Percentiles rank a stretch among this genome's conserved stretches.
phyloP scores from a whole-genome alignment of 108 stramenopile genomes.

The Fistulifera solaris region DNA sequence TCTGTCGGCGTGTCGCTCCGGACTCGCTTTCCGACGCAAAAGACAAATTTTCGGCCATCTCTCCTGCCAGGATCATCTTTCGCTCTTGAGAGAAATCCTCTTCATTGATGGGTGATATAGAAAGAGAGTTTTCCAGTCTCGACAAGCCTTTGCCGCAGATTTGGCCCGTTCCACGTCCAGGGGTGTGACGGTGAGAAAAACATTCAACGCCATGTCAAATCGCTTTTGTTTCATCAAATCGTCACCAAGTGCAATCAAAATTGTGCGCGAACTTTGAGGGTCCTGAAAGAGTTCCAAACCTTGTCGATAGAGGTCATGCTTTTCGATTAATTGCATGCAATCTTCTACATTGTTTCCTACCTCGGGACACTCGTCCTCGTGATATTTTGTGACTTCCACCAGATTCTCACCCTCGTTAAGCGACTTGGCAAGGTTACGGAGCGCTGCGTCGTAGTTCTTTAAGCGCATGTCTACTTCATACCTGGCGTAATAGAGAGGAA shows the following conservation, averaged over 20 bases:
- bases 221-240: slow-evolving; percentile 37
- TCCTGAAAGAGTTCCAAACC: slow-evolving; percentile 56
- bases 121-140: slow-evolving; percentile 73
- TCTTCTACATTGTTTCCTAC: slow-evolving; percentile 34
- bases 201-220: slow-evolving; percentile 41
- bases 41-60: slow-evolving; percentile 6
- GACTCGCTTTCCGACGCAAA: background rate
- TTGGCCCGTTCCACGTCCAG: slow-evolving; percentile 53
- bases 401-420: slow-evolving; percentile 14
- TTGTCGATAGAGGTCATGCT: slow-evolving; percentile 44
- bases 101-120: background rate
- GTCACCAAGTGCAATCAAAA: slow-evolving; percentile 60
- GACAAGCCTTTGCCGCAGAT: slow-evolving; percentile 46
- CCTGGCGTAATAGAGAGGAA: slow-evolving; percentile 43
- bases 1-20: background rate
- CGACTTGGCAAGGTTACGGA: slow-evolving; percentile 48
- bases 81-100: background rate
- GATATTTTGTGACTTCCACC: slow-evolving; percentile 1
- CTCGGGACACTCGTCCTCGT: slow-evolving; percentile 7
- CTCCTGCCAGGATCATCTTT: slow-evolving; percentile 1
- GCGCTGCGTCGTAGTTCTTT: slow-evolving; percentile 64
- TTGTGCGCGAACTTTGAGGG: slow-evolving; percentile 15
- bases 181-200: slow-evolving; percentile 54
- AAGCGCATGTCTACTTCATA: slow-evolving; percentile 79
- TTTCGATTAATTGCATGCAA: slow-evolving; percentile 61